Base-by-base conservation (phyloP, 768 basidiomycete genomes). In the Epithele typhae region DNA sequence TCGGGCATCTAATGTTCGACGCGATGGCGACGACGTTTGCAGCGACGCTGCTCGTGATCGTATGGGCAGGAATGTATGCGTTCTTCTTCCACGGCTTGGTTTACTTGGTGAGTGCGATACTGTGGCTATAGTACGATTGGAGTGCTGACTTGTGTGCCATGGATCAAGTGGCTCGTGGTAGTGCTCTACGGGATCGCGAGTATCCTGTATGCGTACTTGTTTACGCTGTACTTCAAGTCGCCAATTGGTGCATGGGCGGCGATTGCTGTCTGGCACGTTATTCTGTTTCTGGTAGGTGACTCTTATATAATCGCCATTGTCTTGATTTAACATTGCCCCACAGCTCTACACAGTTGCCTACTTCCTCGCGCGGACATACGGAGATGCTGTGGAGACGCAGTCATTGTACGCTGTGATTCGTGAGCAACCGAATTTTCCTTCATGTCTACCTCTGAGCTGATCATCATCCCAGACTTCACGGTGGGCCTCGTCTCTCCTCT, bases 1-100 rank as follows among this genome's bases (percentile, higher is more conserved):
- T 91, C 4, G 88, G 88, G 3, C 88, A 91, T 63, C 70, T 89
- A 11, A 67, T 84, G 59, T 87, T 85, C 63, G 88, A 91, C 56
- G 71, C 77, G 7, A 71, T 84, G 8, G 74, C 77, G 49, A 73
- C 76, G 3, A 52, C 82, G n/a, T 62, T 83, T 17, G 59, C 78
- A 19, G 73, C 87, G 0, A 83, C 84, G 1, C 65, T 87, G 40
- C 76, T 87, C 36, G 69, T 75, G 15, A 75, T 87, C 35, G 57
- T 88, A 4, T 87, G 82, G 54, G 77, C 78, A 9, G 59, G 66
- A 14, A 73, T 61, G 4, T 72, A 7, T 14, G 7, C 81, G 0
- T 67, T 77, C 45, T 81, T 86, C 49, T 88, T 91, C 60, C 72
- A 80, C 49, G 85, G 80, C 0, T 70, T 85, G 21, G 86, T 84